Conservation (phyloP, 2,329 filamentous ascomycete genomes). For the Myriangium duriaei region DNA sequence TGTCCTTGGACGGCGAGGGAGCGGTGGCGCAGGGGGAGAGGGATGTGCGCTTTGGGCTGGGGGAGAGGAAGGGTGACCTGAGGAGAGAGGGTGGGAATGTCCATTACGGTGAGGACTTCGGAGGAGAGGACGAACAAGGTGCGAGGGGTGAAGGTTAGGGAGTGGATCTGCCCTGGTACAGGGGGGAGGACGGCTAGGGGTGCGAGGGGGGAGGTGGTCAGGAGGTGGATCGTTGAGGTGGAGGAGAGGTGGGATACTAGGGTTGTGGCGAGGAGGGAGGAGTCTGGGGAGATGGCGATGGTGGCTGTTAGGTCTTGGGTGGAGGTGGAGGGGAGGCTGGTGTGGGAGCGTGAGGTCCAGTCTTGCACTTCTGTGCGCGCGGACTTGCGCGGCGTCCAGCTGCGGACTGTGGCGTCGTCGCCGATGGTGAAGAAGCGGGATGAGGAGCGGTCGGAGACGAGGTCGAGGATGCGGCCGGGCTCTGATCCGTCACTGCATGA, state of each 20-base stretch:
- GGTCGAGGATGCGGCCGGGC: slow-evolving; percentile 51
- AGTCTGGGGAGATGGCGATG: slow-evolving; percentile 70
- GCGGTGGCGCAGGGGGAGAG: slow-evolving; percentile 48
- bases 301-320: slow-evolving; percentile 41
- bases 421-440: slow-evolving; percentile 75
- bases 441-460: slow-evolving; percentile 57
- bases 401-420: slow-evolving; percentile 60
- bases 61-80: slow-evolving; percentile 52
- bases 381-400: slow-evolving; percentile 62
- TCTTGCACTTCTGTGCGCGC: slow-evolving; percentile 53
- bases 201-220: slow-evolving; percentile 60
- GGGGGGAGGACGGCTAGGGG: slow-evolving; percentile 35
- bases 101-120: slow-evolving; percentile 63
- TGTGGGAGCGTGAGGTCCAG: slow-evolving; percentile 54
- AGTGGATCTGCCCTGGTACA: slow-evolving; percentile 39
- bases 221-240: slow-evolving; percentile 56
- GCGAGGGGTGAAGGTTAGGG: slow-evolving; percentile 58
- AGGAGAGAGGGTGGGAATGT: slow-evolving; percentile 67
- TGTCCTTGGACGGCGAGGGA: slow-evolving; percentile 28
- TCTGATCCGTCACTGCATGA: slow-evolving; percentile 34
- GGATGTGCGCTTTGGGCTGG: slow-evolving; percentile 35
- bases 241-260: slow-evolving; percentile 28
- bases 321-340: slow-evolving; percentile 21
- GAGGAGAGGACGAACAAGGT: slow-evolving; percentile 65
- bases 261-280: slow-evolving; percentile 62